These are phyloP conservation scores for Cutaneotrichosporon sp. DNA, from an alignment of 1,284 basidiomycete genomes.

Conservation along the genomic window DNA sequence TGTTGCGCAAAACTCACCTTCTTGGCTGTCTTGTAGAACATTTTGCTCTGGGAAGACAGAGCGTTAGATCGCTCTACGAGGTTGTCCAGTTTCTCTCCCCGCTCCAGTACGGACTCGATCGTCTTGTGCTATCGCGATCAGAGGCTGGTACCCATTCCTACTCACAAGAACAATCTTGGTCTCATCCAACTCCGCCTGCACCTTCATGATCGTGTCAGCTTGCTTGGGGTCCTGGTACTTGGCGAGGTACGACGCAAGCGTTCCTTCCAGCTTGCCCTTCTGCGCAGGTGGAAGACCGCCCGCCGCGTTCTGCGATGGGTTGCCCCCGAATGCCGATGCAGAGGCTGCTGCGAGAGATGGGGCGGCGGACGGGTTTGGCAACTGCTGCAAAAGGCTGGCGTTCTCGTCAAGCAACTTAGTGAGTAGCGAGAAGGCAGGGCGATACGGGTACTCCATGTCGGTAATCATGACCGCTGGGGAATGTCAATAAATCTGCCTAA, in stretches of 20 bases:
- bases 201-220: conserved; percentile 97
- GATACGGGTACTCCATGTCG: conserved; percentile 92
- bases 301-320: conserved; percentile 43
- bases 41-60: conserved; percentile 85
- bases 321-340: conserved; percentile 42
- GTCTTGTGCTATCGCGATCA: conserved; percentile 77
- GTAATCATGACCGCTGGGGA: conserved; percentile 79
- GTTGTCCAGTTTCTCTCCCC: conserved; percentile 96
- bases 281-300: conserved; percentile 48
- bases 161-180: conserved; percentile 94
- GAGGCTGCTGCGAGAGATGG: conserved; percentile 40
- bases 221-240: conserved; percentile 98
- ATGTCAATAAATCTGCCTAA: conserved; percentile 7
- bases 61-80: conserved; percentile 92
- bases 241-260: conserved; percentile 72
- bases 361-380: conserved; percentile 39
- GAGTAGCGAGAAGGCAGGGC: conserved; percentile 92
- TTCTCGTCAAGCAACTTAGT: conserved; percentile 95
- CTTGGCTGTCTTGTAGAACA: conserved; percentile 91
- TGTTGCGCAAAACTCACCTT: conserved; percentile 62
- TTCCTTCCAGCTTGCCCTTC: conserved; percentile 51
- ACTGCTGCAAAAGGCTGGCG: conserved; percentile 61
- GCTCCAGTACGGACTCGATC: conserved; percentile 92
- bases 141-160: conserved; percentile 12
- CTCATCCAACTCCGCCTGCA: conserved; percentile 97